Base-by-base conservation (phyloP, 371 early-diverging fungal species). In the Mucor sp. region DNA sequence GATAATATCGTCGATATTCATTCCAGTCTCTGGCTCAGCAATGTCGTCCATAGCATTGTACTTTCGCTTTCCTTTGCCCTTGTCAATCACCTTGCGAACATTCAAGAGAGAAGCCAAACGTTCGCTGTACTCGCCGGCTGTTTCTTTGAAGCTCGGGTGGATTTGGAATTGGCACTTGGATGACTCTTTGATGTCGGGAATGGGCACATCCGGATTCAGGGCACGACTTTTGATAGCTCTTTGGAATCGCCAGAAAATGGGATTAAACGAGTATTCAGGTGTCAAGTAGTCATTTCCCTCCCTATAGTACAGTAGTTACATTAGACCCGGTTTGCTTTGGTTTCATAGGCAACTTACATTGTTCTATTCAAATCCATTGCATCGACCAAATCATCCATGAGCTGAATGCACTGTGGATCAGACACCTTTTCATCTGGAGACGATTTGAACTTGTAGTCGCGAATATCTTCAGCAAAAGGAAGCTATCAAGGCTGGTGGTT, bases 391-490 rank as follows among this genome's bases (percentile, higher is more conserved):
- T 57, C n/a, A 30, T 63, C 58, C 65, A 71, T 65, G 23, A 63
- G 30, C 30, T 44, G 15, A 5, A 47, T 17, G 4, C 27, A 30
- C 4, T 63, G 25, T 43, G 25, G 23, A 47, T 68, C 65, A 19
- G 35, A 23, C 3, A 44, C 35, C 2, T 41, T 41, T 14, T n/a
- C 11, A 6, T 53, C 43, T 19, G 28, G 35, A 1, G 39, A 2
- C 4, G 69, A 25, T 39, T 23, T 62, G 28, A 66, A 57, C 28
- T 55, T 27, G 25, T 57, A 58, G 25, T 43, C 41, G 1, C 89
- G 86, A 28, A 89, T 66, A 70, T 92, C 94, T 48, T 91, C 90
- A 30, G 80, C 80, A 77, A 87, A 94, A 6, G 94, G 90, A 19
- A 92, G 65, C 90, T 91, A 67, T 4, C 37, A 7, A 39, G 14